phyloP scores from a whole-genome alignment of 2,329 filamentous ascomycete genomes.

The Fusarium compactum region DNA sequence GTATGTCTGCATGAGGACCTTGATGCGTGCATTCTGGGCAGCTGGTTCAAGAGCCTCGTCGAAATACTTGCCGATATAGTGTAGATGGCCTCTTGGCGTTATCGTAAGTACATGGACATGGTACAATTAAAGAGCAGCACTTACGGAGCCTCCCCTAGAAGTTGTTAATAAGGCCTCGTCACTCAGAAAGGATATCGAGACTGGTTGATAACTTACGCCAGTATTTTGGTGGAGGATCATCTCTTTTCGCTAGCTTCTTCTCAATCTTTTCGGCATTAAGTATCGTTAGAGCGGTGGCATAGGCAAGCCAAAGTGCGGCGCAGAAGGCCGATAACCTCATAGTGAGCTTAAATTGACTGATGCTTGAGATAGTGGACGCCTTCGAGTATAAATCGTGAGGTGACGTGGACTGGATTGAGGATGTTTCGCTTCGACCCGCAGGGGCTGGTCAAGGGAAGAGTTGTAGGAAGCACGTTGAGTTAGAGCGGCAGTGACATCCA shows the following conservation, averaged over 20 bases:
- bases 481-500: neutral
- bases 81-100: constrained; percentile 38
- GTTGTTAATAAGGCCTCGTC: neutral
- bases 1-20: constrained; percentile 78
- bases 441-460: constrained; percentile 18
- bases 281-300: constrained; percentile 10
- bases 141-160: constrained; percentile 41
- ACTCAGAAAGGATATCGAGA: too few relatives aligned
- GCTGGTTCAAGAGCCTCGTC: constrained; percentile 60
- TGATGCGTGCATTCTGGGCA: constrained; percentile 71
- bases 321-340: constrained; percentile 20
- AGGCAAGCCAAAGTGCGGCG: constrained; percentile 18
- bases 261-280: constrained; percentile 22
- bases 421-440: constrained; percentile 13
- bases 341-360: neutral
- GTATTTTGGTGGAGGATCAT: constrained; percentile 28
- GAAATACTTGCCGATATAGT: constrained; percentile 58
- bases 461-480: neutral
- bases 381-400: constrained; percentile 1
- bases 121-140: constrained; percentile 1
- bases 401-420: constrained; percentile 11
- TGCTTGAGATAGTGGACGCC: neutral
- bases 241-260: constrained; percentile 7
- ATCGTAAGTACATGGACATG: constrained; percentile 20
- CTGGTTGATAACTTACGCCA: constrained; percentile 28